A percentile compares a stretch with the other conserved stretches of the same genome.
phyloP scores from a whole-genome alignment of 495 filamentous ascomycete species.

The Neurospora sp. region DNA sequence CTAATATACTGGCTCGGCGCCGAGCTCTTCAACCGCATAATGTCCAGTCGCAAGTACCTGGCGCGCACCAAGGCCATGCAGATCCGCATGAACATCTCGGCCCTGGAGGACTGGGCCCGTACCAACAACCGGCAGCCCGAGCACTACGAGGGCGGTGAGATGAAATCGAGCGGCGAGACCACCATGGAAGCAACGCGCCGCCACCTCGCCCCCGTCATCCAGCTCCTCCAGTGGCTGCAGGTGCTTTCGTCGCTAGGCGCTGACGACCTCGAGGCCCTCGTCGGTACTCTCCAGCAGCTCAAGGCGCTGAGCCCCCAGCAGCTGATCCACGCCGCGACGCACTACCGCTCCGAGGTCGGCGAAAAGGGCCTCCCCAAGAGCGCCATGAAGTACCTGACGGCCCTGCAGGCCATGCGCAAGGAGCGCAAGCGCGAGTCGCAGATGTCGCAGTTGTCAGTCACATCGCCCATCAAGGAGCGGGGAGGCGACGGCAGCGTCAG shows the following conservation, averaged over 20 bases:
- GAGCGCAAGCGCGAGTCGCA: slow-evolving; percentile 30
- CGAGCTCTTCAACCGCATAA: slow-evolving; percentile 95
- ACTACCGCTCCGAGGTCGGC: slow-evolving; percentile 90
- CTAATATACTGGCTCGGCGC: slow-evolving; percentile 94
- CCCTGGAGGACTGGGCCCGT: slow-evolving; percentile 90
- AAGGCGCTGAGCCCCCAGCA: slow-evolving; percentile 76
- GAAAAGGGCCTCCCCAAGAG: slow-evolving; percentile 83
- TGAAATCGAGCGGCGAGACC: slow-evolving; percentile 74
- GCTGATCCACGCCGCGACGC: slow-evolving; percentile 82
- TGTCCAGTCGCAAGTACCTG: slow-evolving; percentile 89
- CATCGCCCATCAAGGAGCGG: slow-evolving; percentile 22
- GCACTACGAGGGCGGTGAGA: slow-evolving; percentile 89
- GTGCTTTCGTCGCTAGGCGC: slow-evolving; percentile 87
- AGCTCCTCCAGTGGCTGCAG: slow-evolving; percentile 95
- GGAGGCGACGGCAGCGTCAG: slow-evolving; percentile 4
- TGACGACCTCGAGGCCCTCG: slow-evolving; percentile 78
- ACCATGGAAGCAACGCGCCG: slow-evolving; percentile 71
- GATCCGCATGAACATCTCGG: slow-evolving; percentile 96
- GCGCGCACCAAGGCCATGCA: slow-evolving; percentile 99
- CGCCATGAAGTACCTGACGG: slow-evolving; percentile 74
- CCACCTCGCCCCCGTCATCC: slow-evolving; percentile 84
- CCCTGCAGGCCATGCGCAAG: slow-evolving; percentile 56
- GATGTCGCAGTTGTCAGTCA: slow-evolving; percentile 11
- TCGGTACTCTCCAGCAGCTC: slow-evolving; percentile 78
- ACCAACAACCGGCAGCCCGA: slow-evolving; percentile 89